Evolutionary conservation across 2,329 filamentous ascomycete genomes (phyloP), one percentile per base, ranked within the genome.

Genomic region (Seiridium cupressi): DNA sequence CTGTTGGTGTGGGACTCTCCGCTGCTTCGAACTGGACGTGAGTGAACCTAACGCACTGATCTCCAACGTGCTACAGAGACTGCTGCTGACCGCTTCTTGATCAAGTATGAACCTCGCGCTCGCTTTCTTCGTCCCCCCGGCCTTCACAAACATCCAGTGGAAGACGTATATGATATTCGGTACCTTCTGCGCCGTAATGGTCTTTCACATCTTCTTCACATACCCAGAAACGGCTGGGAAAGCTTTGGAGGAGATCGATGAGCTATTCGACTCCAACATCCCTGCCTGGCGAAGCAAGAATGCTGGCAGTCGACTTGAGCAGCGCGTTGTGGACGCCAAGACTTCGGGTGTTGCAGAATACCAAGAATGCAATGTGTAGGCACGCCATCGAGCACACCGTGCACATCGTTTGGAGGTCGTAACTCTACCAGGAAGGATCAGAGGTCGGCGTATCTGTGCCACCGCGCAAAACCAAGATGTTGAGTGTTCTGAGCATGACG

Each of bases 211-310:
- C 35, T 64, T 64, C 56, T 58, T 64, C 55, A 44, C 44, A 61
- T 79, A 78, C 55, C 77, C 76, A 2, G 77, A 80, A 60, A 77
- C 74, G 0, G 69, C 75, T 2, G 72, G 74, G 53, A 74, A 80
- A n/a, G 81, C 79, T 4, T 72, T 84, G 3, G 81, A 84, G 63
- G 80, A 79, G 3, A 82, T 83, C 46, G 77, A 82, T 42, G 71
- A 75, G 1, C 72, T 84, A 46, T 84, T 84, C 66, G 77, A 78
- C 3, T 76, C 74, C n/a, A 62, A 73, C 11, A 80, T 55, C 32
- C 58, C 62, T 2, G 58, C 62, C 10, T 63, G 62, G 62, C 38
- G 31, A 18, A 59, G 46, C 40, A 51, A 35, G 32, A 18, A 35
- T 38, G 46, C 61, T 4, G 57, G 34, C 4, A 36, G 53, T 31